phyloP scores from a whole-genome alignment of 306 rosid genomes.

The Castanospermum australe region DNA sequence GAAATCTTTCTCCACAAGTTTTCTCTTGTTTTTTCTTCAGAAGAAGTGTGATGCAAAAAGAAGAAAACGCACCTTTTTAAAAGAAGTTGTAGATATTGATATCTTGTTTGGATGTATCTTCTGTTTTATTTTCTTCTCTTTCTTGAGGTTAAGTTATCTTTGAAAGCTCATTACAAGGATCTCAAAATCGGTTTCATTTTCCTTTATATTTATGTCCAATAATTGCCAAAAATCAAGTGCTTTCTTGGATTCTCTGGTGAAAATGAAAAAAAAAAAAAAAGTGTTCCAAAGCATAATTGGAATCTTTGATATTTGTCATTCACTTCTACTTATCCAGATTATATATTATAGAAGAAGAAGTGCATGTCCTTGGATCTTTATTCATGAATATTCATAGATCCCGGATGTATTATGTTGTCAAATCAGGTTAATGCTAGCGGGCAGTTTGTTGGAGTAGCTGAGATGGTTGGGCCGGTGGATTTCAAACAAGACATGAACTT shows the following conservation, averaged over 20 bases:
- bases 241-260: constrained; percentile 11
- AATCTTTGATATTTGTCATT: constrained; percentile 3
- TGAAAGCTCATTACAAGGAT: background rate
- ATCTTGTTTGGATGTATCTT: constrained; percentile 1
- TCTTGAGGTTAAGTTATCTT: background rate
- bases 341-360: background rate
- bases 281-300: background rate
- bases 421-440: constrained; percentile 80
- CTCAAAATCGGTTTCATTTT: background rate
- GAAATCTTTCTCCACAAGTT: background rate
- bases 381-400: background rate
- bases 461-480: constrained; percentile 81
- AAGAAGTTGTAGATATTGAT: constrained; percentile 7
- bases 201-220: background rate
- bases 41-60: background rate
- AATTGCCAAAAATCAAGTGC: background rate
- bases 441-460: constrained; percentile 87
- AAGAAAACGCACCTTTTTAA: background rate
- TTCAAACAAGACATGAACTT: constrained; percentile 73
- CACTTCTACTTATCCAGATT: background rate
- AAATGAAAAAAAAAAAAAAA: background rate
- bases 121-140: background rate
- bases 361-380: background rate
- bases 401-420: background rate
- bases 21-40: background rate